Percentiles rank a stretch among this genome's conserved stretches.
Evolutionary conservation across 2,329 filamentous ascomycete species (phyloP).

Genomic region (Sclerotinia minor): DNA sequence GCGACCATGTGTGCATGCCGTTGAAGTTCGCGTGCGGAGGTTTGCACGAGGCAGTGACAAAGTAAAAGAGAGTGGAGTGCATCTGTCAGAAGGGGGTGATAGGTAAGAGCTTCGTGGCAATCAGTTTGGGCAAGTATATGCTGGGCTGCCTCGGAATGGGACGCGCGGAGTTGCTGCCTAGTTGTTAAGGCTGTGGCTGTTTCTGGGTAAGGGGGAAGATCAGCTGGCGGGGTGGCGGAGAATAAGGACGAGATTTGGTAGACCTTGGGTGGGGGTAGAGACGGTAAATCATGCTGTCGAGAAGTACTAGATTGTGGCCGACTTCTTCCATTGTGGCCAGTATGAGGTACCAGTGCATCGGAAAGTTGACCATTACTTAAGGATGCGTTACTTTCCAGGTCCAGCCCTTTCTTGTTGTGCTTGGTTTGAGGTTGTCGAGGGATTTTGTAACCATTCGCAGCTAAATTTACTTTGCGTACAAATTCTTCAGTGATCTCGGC

Average conservation of each 20-base stretch:
- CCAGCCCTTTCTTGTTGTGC: constrained; percentile 32
- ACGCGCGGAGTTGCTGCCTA: constrained; percentile 39
- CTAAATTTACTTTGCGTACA: constrained; percentile 57
- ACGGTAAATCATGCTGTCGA: constrained; percentile 43
- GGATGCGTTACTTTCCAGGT: constrained; percentile 40
- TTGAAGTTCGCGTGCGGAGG: constrained; percentile 72
- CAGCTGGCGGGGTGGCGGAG: constrained; percentile 62
- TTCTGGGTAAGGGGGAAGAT: constrained; percentile 67
- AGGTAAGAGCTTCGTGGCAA: constrained; percentile 68
- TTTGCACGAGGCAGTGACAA: constrained; percentile 77
- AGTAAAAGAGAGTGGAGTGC: constrained; percentile 76
- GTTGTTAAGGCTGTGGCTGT: constrained; percentile 42
- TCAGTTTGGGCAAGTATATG: constrained; percentile 45
- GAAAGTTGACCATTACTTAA: constrained; percentile 40
- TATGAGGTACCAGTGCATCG: constrained; percentile 50
- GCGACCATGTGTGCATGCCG: constrained; percentile 82
- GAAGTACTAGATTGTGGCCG: constrained; percentile 38
- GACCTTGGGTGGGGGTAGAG: constrained; percentile 50
- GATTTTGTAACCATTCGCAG: constrained; percentile 51
- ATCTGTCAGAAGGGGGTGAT: constrained; percentile 77
- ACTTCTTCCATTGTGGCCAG: constrained; percentile 39
- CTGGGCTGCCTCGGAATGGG: constrained; percentile 39
- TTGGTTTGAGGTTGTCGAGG: constrained; percentile 38
- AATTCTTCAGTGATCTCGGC: constrained; percentile 48
- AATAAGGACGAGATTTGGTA: constrained; percentile 68